Base-by-base conservation (phyloP, 352 stramenopile genomes). In the Pythium brachiatum region DNA sequence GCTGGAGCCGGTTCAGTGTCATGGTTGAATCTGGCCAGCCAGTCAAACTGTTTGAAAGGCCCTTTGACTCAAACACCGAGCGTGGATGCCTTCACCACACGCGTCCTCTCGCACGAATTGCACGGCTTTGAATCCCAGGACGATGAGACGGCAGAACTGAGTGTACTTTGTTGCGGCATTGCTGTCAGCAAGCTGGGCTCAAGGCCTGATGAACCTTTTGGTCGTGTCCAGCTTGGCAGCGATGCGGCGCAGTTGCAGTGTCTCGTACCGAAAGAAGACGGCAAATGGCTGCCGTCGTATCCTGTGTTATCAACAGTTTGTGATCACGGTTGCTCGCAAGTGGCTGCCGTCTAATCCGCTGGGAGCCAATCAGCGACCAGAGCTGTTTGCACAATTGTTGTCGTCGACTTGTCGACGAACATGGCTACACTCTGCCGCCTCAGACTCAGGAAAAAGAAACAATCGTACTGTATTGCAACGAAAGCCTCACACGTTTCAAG, bases 281-380 rank as follows among this genome's bases (percentile, higher is more conserved):
- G 29, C 29, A 34, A 34, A 34, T n/a, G 9, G 5, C 29, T 34
- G 29, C 29, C 29, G 29, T 34, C 29, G 9, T 9, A 34, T 34
- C 29, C 29, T 11, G 29, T 34, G 5, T 34, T 34, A 11, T 5
- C 5, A 5, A 5, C 9, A 9, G 29, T 9, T 34, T 34, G 29
- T 47, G 39, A 27, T 47, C 18, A 47, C 20, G 18, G n/a, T 9
- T 9, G 39, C 3, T 62, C 43, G 53, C 44, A 62, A 62, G 53
- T 36, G 32, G 53, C 0, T 62, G 44, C 56, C 56, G 55, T 62
- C 55, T 56, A 62, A 55, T 46, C 44, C 44, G 3, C 29, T 20
- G 15, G 1, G 4, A 44, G 43, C 55, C 55, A 61, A 59, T 59
- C 53, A 59, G 53, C 39, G 39, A 26, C 39, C 39, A 46, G 38